Evolutionary conservation across 1,284 basidiomycete species (phyloP), one percentile per base, ranked within the genome.

Genomic region (Microbotryomycetes sp.): DNA sequence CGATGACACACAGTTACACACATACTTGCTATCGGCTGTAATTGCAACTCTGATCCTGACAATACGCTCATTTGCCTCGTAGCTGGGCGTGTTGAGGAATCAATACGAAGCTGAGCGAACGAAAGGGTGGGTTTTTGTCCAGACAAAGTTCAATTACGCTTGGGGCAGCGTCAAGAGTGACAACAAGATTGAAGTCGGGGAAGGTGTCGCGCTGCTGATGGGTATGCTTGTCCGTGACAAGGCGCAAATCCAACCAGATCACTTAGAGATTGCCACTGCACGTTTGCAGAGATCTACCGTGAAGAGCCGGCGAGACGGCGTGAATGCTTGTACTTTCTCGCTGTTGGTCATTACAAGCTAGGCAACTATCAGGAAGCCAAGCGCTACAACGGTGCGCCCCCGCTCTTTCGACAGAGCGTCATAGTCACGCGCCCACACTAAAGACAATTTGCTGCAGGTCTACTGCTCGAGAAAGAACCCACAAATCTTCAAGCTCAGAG

Each of bases 71-170:
- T 9, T 56, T 52, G n/a, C 36, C 61, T 16, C 52, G 62, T 63
- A 69, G 52, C 54, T 69, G 14, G 60, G 53, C 22, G 66, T 69
- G 25, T 53, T 69, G 30, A 49, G 60, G 31, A 53, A 64, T 25
- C 67, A 69, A 47, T 69, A 65, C 45, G 31, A 59, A 28, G 31
- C 49, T 14, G 49, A 52, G 19, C 22, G 53, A n/a, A 54, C 59
- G 1, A 70, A 90, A 68, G 84, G 86, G 46, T 92, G 97, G 76
- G 83, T 96, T 60, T 92, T 91, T 3, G 84, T 88, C 2, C 96
- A 99, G 79, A 94, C 92, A 56, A 96, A 92, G 77, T 99, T 99
- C 81, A 98, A 98, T 80, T 94, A 89, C 76, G 88, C 93, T 64
- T 76, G 75, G 92, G 94, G 92, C 4, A 81, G 96, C 31, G 89